Evolutionary conservation across 768 basidiomycete species (phyloP).

Genomic region (Tricholoma matsutake): DNA sequence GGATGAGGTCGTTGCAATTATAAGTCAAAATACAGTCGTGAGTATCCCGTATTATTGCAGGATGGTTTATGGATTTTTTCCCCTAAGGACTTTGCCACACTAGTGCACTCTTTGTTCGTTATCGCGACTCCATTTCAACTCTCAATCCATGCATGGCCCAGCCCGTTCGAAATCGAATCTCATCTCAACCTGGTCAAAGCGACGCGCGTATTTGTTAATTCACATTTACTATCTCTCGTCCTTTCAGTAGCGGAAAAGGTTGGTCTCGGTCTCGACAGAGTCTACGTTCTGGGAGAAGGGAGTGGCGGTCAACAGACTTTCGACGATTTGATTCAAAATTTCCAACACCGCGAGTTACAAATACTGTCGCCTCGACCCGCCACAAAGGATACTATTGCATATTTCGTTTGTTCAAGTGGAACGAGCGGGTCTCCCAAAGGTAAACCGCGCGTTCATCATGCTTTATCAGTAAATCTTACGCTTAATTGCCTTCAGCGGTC

Average conservation of each 20-base stretch:
- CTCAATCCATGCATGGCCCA: constrained; percentile 51
- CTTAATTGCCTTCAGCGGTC: constrained; percentile 42
- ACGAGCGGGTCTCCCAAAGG: constrained; percentile 23
- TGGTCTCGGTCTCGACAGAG: constrained; percentile 34
- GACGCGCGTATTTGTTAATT: constrained; percentile 53
- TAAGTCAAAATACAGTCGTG: constrained; percentile 69
- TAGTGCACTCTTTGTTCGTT: constrained; percentile 48
- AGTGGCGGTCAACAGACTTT: constrained; percentile 39
- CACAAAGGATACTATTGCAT: constrained; percentile 19
- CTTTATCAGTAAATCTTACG: constrained; percentile 13
- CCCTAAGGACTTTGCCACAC: constrained; percentile 48
- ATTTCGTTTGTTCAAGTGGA: constrained; percentile 21
- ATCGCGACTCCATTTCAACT: constrained; percentile 52
- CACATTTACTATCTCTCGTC: constrained; percentile 39
- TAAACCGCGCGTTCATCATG: not conserved
- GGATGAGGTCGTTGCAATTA: constrained; percentile 64
- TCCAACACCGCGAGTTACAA: constrained; percentile 17
- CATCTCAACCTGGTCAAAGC: constrained; percentile 43
- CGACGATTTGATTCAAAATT: constrained; percentile 36
- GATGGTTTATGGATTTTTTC: not conserved
- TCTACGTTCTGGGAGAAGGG: constrained; percentile 46
- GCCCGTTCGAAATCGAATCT: constrained; percentile 53
- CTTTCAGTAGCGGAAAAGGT: constrained; percentile 35
- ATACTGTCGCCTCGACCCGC: constrained; percentile 7
- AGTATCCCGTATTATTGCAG: no score